phyloP scores from a whole-genome alignment of 2,329 filamentous ascomycete species.

The Setomelanomma holmii region DNA sequence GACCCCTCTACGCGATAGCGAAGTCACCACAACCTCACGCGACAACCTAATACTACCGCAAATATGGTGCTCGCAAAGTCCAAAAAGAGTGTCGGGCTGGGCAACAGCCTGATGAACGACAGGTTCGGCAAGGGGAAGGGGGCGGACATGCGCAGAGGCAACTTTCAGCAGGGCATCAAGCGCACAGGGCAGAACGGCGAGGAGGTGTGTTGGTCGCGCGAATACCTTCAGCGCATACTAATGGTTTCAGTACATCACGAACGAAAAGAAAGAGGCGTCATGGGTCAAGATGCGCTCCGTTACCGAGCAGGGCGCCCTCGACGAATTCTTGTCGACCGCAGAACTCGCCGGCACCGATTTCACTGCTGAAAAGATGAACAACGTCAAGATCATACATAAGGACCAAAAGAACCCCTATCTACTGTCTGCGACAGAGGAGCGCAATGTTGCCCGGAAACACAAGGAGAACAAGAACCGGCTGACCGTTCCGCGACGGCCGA shows the following conservation, averaged over 20 bases:
- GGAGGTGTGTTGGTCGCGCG: constrained; percentile 57
- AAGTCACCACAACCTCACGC: constrained; percentile 25
- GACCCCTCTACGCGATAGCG: constrained; percentile 23
- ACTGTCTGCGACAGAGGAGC: constrained; percentile 83
- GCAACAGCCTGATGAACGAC: constrained; percentile 98
- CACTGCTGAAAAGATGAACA: constrained; percentile 98
- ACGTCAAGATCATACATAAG: constrained; percentile 97
- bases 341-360: constrained; percentile 98
- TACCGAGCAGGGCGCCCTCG: constrained; percentile 93
- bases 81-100: constrained; percentile 92
- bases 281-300: constrained; percentile 99
- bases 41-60: constrained; percentile 24
- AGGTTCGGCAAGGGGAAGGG: constrained; percentile 95
- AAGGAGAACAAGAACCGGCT: constrained; percentile 78
- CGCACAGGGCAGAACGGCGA: constrained; percentile 77
- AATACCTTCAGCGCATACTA: constrained; percentile 24
- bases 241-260: constrained; percentile 77
- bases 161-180: constrained; percentile 70
- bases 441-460: constrained; percentile 79
- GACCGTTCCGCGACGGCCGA: constrained; percentile 87
- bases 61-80: constrained; percentile 85
- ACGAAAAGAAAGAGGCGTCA: constrained; percentile 85
- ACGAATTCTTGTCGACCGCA: constrained; percentile 95
- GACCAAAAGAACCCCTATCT: constrained; percentile 97
- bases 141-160: constrained; percentile 76